A percentile compares a stretch with the other conserved stretches of the same genome.
These are phyloP conservation scores for Apiospora sp. DNA, from an alignment of 2,329 filamentous ascomycete genomes.

Conservation along the genomic window DNA sequence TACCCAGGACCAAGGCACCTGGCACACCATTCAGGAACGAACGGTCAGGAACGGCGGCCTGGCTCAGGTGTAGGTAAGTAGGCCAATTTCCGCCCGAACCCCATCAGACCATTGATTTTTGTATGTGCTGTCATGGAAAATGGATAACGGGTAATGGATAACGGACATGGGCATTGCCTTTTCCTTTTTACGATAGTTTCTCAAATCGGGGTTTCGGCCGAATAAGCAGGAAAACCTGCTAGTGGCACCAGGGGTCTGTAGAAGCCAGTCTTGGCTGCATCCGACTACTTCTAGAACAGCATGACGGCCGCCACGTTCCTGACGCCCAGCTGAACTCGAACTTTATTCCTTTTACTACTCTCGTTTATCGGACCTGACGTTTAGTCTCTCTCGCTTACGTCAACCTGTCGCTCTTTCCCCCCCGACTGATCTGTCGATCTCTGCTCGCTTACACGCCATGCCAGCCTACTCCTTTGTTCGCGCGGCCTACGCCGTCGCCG, in stretches of 20 bases:
- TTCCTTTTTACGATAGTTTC: no score
- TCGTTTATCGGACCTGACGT: neutral
- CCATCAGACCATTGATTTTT: conserved; percentile 2
- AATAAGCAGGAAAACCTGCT: neutral
- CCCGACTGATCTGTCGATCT: neutral
- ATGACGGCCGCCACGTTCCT: neutral
- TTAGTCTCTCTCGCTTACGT: neutral
- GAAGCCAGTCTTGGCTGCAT: neutral
- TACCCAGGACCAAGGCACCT: neutral
- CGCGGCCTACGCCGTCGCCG: neutral
- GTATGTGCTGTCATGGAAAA: neutral
- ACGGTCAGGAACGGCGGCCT: neutral
- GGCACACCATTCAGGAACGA: no score
- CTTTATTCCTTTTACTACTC: neutral
- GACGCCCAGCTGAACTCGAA: neutral
- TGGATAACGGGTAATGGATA: no score
- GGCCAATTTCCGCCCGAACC: neutral
- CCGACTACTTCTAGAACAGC: conserved; percentile 1
- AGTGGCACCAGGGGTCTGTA: neutral
- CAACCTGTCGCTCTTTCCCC: neutral
- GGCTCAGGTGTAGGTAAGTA: neutral
- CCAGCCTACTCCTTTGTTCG: neutral
- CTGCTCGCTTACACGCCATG: neutral
- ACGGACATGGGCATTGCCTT: no score
- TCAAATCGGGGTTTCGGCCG: neutral